Conservation (phyloP, 2,329 filamentous ascomycete genomes). For the Beauveria sp. region DNA sequence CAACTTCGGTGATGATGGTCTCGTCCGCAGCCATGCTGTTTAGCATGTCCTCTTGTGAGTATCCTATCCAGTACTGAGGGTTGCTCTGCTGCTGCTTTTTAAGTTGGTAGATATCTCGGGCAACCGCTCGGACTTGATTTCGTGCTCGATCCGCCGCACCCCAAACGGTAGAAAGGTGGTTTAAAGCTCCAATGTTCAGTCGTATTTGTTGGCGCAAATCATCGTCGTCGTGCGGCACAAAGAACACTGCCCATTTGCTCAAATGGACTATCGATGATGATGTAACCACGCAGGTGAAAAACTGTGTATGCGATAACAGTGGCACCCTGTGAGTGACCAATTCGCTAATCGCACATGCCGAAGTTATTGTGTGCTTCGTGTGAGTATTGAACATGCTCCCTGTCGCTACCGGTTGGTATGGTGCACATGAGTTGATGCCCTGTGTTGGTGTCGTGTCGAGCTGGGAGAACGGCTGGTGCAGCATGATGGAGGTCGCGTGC, state of each 20-base stretch:
- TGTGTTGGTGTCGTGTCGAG: constrained; percentile 55
- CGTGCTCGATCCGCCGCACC: constrained; percentile 62
- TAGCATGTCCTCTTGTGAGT: constrained; percentile 47
- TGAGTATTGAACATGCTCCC: constrained; percentile 54
- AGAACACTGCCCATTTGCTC: constrained; percentile 65
- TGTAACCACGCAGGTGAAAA: constrained; percentile 75
- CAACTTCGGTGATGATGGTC: constrained; percentile 51
- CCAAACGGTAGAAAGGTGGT: constrained; percentile 63
- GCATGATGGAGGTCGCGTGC: constrained; percentile 58
- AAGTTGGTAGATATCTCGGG: constrained; percentile 62
- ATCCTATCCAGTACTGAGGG: constrained; percentile 47
- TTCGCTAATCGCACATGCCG: constrained; percentile 69
- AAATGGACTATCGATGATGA: constrained; percentile 75
- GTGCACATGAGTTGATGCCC: constrained; percentile 58
- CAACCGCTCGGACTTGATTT: constrained; percentile 67
- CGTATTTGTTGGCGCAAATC: constrained; percentile 67
- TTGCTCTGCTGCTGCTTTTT: constrained; percentile 49
- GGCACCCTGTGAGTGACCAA: constrained; percentile 67
- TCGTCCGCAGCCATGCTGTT: constrained; percentile 49
- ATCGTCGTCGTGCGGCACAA: constrained; percentile 53
- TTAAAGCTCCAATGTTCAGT: constrained; percentile 70
- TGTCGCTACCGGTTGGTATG: constrained; percentile 43
- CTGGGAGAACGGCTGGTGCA: constrained; percentile 74
- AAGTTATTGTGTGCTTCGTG: constrained; percentile 71
- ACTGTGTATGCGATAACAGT: constrained; percentile 68